These are phyloP conservation scores for Neoscytalidium dimidiatum DNA, from an alignment of 2,329 filamentous ascomycete genomes.

Conservation along the genomic window DNA sequence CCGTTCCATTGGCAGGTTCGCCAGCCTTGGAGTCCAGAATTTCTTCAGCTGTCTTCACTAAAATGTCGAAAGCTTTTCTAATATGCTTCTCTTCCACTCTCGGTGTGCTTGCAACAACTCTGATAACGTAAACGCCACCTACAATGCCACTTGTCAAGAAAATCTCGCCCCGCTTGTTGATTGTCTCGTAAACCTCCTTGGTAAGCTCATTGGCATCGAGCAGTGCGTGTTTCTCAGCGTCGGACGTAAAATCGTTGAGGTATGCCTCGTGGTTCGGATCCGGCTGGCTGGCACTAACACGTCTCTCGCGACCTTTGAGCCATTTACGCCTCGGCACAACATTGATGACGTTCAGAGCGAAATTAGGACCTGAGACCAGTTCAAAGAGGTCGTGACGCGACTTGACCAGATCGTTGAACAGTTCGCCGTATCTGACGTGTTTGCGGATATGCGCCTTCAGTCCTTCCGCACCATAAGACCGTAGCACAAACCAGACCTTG, in stretches of 20 bases:
- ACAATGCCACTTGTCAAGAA: conserved; percentile 80
- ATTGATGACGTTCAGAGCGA: conserved; percentile 79
- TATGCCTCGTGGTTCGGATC: conserved; percentile 35
- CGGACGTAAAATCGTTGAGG: conserved; percentile 34
- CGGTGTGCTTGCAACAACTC: conserved; percentile 74
- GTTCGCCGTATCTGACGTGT: conserved; percentile 68
- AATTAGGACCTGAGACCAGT: conserved; percentile 72
- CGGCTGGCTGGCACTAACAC: conserved; percentile 24
- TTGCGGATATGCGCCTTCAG: conserved; percentile 72
- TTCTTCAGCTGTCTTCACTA: conserved; percentile 66
- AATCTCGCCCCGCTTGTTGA: conserved; percentile 75
- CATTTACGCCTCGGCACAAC: conserved; percentile 50
- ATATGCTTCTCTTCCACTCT: conserved; percentile 73
- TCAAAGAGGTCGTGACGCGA: conserved; percentile 70
- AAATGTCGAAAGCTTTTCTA: conserved; percentile 69
- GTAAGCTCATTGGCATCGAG: conserved; percentile 68
- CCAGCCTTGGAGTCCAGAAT: conserved; percentile 23
- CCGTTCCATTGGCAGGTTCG: neutral
- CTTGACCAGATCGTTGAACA: conserved; percentile 64
- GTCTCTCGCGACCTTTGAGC: conserved; percentile 18
- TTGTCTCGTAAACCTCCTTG: conserved; percentile 70
- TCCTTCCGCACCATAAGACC: conserved; percentile 77
- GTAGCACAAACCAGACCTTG: conserved; percentile 94
- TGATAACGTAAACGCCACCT: conserved; percentile 73
- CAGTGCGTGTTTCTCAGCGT: conserved; percentile 42